Evolutionary conservation across 148 eudicot species (phyloP).

Genomic region (Persicaria maculosa): DNA sequence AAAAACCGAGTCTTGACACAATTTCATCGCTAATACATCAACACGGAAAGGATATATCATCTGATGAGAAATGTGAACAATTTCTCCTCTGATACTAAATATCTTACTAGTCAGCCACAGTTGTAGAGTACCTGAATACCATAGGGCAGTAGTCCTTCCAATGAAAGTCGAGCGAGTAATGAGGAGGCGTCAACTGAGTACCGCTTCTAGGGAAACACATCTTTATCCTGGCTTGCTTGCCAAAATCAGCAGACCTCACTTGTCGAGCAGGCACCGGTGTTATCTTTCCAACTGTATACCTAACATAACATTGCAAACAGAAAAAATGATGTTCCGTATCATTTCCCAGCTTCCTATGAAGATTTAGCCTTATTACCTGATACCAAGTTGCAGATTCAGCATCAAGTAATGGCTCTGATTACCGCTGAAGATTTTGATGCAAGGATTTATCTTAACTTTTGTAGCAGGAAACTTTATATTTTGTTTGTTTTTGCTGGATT

Average conservation of each 20-base stretch:
- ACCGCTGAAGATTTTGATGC: conserved; percentile 41
- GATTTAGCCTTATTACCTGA: conserved; percentile 44
- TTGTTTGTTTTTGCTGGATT: conserved; percentile 35
- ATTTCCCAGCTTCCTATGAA: background rate
- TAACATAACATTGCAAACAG: conserved; percentile 27
- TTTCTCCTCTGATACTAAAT: too few species aligned
- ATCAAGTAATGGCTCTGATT: conserved; percentile 63
- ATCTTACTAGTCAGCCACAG: background rate
- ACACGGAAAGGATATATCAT: background rate
- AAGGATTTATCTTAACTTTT: conserved; percentile 45
- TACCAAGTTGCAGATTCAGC: conserved; percentile 94
- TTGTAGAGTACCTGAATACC: conserved; percentile 73
- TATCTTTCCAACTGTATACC: conserved; percentile 99
- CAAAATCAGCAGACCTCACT: conserved; percentile 90
- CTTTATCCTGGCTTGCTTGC: conserved; percentile 70
- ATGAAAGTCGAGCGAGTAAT: conserved; percentile 72
- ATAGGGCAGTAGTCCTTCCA: conserved; percentile 99
- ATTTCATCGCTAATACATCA: background rate
- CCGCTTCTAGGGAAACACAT: conserved; percentile 89
- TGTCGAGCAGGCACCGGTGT: conserved; percentile 90
- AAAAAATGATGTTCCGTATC: too few species aligned
- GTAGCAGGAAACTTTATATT: conserved; percentile 35
- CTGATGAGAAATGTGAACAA: too few species aligned
- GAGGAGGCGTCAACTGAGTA: conserved; percentile 86
- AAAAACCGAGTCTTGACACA: background rate